Evolutionary conservation across 1,284 basidiomycete species (phyloP).

Genomic region (Cutaneotrichosporon cyanovorans): DNA sequence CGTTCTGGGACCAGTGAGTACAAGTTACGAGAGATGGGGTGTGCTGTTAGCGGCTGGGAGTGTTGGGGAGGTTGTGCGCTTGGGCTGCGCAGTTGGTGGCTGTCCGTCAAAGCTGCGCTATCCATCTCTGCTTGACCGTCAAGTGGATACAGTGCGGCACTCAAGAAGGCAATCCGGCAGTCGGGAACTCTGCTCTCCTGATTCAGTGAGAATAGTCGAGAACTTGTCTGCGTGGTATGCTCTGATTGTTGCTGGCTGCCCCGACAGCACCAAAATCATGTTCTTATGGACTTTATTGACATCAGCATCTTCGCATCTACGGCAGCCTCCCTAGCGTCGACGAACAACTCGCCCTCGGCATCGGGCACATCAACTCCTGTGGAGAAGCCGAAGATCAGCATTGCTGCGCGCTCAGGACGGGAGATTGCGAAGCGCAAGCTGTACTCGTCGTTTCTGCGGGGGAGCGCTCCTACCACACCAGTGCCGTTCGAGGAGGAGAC

Average conservation of each 20-base stretch:
- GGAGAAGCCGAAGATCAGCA: constrained; percentile 44
- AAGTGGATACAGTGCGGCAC: too few relatives aligned
- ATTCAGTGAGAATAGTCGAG: too few relatives aligned
- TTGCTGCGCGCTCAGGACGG: constrained; percentile 62
- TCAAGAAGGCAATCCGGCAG: too few relatives aligned
- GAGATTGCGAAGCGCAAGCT: constrained; percentile 66
- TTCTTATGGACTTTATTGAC: not conserved
- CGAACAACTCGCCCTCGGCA: constrained; percentile 30
- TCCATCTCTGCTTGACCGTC: too few relatives aligned
- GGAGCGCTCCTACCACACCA: constrained; percentile 45
- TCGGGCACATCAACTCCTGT: constrained; percentile 31
- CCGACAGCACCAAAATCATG: too few relatives aligned
- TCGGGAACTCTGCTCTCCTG: too few relatives aligned
- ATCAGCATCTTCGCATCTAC: constrained; percentile 66
- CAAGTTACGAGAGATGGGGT: not conserved
- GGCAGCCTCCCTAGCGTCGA: constrained; percentile 61
- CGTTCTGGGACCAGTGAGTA: constrained; percentile 91
- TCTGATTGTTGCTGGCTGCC: too few relatives aligned
- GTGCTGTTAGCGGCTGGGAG: too few relatives aligned
- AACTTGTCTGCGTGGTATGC: too few relatives aligned
- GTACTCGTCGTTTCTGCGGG: constrained; percentile 73
- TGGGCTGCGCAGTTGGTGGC: too few relatives aligned
- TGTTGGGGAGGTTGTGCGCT: too few relatives aligned
- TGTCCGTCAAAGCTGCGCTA: too few relatives aligned
- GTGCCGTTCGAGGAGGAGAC: not conserved